phyloP scores from a whole-genome alignment of 345 rosid genomes.

The Eucalyptus fibrosa region DNA sequence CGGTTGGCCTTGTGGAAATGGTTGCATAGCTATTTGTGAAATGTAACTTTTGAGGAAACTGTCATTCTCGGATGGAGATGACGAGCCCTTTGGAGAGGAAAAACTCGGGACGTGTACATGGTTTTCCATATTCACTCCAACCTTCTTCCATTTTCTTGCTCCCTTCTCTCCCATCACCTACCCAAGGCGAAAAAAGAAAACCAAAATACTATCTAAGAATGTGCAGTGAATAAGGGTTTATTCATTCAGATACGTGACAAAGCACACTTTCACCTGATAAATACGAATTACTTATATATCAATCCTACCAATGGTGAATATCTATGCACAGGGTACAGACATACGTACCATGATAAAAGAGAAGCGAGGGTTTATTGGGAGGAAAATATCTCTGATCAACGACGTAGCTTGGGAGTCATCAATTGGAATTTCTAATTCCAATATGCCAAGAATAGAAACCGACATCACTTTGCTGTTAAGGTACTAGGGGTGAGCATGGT shows the following conservation, averaged over 20 bases:
- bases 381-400: constrained; percentile 7
- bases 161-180: no score
- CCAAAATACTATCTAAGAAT: neutral
- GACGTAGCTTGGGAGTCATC: constrained; percentile 3
- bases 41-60: no score
- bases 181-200: no score
- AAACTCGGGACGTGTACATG: no score
- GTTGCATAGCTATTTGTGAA: no score
- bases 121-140: no score
- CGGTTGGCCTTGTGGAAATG: no score
- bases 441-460: constrained; percentile 1
- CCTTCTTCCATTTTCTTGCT: no score
- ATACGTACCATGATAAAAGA: constrained; percentile 23
- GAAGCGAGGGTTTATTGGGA: constrained; percentile 31
- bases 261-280: neutral
- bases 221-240: neutral
- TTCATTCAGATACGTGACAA: neutral
- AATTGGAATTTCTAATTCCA: neutral
- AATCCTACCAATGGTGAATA: neutral
- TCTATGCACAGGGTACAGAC: neutral
- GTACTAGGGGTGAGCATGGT: no score
- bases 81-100: no score
- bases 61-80: no score
- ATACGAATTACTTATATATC: neutral
- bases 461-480: constrained; percentile 8